Conservation (phyloP, 73 alveolate species). For the Paramecium pentaurelia region DNA sequence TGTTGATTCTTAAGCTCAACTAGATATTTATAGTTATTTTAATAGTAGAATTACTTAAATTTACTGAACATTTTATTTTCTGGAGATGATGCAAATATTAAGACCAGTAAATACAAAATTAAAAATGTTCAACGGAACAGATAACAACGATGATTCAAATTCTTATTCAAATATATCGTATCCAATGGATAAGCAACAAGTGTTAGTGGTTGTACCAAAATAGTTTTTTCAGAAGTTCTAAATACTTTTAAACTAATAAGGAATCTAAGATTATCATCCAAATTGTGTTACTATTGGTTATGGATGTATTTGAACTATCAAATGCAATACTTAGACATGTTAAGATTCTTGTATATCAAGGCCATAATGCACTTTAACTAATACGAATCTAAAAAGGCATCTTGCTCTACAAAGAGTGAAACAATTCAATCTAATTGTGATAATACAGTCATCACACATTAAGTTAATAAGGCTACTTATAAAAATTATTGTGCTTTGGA, state of each 20-base stretch:
- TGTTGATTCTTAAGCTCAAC: not conserved
- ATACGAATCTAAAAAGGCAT: not conserved
- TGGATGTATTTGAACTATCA: not conserved
- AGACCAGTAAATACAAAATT: not conserved
- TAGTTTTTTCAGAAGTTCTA: not conserved
- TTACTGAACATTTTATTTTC: not conserved
- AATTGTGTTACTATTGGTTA: not conserved
- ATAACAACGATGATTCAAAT: no score
- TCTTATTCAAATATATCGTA: not conserved
- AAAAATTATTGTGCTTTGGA: not conserved
- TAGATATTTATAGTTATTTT: not conserved
- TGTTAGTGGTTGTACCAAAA: not conserved
- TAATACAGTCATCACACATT: not conserved
- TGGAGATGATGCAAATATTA: not conserved
- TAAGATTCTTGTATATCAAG: not conserved
- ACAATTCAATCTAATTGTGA: not conserved
- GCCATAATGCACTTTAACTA: not conserved
- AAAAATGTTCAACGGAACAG: not conserved
- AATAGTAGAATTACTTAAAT: no score
- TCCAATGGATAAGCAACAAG: not conserved
- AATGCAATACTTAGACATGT: not conserved
- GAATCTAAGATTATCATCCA: not conserved
- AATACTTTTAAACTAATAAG: not conserved
- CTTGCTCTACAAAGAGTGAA: not conserved
- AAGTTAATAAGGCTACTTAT: not conserved